phyloP scores from a whole-genome alignment of 257 asterid species.

The Salvia miltiorrhiza region DNA sequence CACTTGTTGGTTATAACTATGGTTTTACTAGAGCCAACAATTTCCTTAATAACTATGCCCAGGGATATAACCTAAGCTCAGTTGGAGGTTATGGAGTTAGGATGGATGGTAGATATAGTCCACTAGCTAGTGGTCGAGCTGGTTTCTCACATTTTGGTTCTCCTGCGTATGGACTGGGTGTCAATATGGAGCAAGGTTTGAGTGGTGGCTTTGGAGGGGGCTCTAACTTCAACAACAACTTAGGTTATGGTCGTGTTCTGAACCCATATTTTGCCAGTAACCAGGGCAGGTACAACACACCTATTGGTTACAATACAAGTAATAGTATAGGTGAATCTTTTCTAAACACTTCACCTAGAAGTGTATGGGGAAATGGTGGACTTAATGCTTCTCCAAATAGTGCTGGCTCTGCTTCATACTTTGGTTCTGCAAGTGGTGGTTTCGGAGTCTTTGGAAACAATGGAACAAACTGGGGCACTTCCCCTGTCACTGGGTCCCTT shows the following conservation, averaged over 20 bases:
- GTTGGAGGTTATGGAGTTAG: slow-evolving; percentile 63
- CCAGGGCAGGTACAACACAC: slow-evolving; percentile 57
- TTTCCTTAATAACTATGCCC: slow-evolving; percentile 53
- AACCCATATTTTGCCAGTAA: slow-evolving; percentile 53
- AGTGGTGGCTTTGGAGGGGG: slow-evolving; percentile 54
- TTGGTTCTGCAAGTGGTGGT: slow-evolving; percentile 54
- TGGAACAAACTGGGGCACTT: slow-evolving; percentile 59
- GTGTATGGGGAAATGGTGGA: slow-evolving; percentile 67
- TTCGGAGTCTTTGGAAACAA: slow-evolving; percentile 69
- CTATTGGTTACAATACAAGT: slow-evolving; percentile 60
- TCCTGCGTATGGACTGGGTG: slow-evolving; percentile 51
- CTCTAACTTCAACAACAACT: slow-evolving; percentile 54
- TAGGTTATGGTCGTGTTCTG: slow-evolving; percentile 58
- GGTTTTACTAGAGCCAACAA: slow-evolving; percentile 56
- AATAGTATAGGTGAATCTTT: slow-evolving; percentile 53
- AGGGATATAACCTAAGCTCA: slow-evolving; percentile 51
- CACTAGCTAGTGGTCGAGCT: slow-evolving; percentile 50
- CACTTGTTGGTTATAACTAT: slow-evolving; percentile 53
- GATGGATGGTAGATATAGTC: slow-evolving; percentile 62
- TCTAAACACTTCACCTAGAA: slow-evolving; percentile 48
- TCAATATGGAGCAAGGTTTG: slow-evolving; percentile 64
- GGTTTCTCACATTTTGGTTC: slow-evolving; percentile 51
- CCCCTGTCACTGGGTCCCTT: slow-evolving; percentile 47
- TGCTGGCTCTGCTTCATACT: slow-evolving; percentile 52
- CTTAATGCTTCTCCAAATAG: slow-evolving; percentile 46